phyloP scores from a whole-genome alignment of 2,329 filamentous ascomycete species.

The Ustilaginoidea virens region DNA sequence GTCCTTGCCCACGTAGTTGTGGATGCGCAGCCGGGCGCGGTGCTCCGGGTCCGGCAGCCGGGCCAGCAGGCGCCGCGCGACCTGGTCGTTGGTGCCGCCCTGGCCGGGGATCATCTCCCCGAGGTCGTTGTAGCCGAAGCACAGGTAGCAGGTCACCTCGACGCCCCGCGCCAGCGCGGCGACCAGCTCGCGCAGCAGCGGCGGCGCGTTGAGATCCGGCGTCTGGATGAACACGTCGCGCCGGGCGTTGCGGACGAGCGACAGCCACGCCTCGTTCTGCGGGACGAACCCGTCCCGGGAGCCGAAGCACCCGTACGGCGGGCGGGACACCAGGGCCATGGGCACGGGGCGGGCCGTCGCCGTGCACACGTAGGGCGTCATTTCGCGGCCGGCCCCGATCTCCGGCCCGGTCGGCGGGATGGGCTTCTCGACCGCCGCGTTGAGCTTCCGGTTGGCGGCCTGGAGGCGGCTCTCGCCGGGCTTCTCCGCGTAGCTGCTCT shows the following conservation, averaged over 20 bases:
- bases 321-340: conserved; percentile 56
- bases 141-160: conserved; percentile 54
- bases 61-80: conserved; percentile 42
- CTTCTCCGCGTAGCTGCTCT: conserved; percentile 36
- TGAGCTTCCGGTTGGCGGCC: conserved; percentile 50
- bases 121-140: conserved; percentile 64
- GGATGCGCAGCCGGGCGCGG: conserved; percentile 33
- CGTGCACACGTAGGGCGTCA: conserved; percentile 47
- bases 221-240: conserved; percentile 61
- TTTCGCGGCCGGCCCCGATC: conserved; percentile 32
- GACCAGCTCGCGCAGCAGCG: conserved; percentile 45
- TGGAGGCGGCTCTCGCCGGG: conserved; percentile 36
- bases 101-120: conserved; percentile 64
- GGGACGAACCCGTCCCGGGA: conserved; percentile 47
- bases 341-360: conserved; percentile 38
- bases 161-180: conserved; percentile 52
- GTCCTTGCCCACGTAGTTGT: conserved; percentile 62
- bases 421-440: conserved; percentile 38
- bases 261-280: conserved; percentile 63
- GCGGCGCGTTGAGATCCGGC: conserved; percentile 59
- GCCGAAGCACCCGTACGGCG: conserved; percentile 49
- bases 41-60: conserved; percentile 30
- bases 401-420: conserved; percentile 39
- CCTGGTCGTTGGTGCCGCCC: conserved; percentile 62
- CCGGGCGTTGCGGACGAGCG: conserved; percentile 48